Conservation (phyloP, 106 monocot species). For the Ottelia alismoides region DNA sequence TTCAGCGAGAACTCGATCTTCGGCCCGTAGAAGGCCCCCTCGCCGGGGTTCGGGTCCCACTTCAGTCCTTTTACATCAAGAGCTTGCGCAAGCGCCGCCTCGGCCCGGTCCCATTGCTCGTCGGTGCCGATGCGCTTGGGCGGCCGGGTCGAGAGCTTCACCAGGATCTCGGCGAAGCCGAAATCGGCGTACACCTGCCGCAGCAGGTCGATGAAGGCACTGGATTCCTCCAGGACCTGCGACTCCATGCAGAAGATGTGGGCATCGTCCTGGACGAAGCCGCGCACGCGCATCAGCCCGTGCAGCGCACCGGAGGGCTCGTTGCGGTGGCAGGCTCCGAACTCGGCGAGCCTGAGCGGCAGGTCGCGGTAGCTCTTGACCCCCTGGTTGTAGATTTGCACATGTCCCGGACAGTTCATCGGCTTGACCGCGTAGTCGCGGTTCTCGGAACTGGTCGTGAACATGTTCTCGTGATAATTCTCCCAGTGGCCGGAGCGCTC, state of each 20-base stretch:
- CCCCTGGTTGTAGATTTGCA: not conserved
- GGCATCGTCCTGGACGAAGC: not conserved
- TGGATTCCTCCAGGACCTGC: not conserved
- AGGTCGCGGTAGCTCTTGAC: not conserved
- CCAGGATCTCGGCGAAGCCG: not conserved
- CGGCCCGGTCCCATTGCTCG: not conserved
- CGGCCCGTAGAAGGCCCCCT: not conserved
- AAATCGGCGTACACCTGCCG: not conserved
- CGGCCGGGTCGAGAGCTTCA: not conserved
- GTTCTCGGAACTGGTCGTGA: no score
- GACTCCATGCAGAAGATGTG: not conserved
- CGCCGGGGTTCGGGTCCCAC: not conserved
- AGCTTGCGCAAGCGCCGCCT: not conserved
- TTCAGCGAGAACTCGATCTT: not conserved
- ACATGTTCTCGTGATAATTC: not conserved
- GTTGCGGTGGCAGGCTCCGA: not conserved
- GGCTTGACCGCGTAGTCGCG: no score
- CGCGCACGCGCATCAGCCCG: constrained; percentile 1
- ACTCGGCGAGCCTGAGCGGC: not conserved
- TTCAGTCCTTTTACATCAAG: not conserved
- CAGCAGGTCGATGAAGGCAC: not conserved
- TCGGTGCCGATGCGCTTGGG: not conserved
- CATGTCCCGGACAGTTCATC: not conserved
- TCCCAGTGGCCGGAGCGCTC: not conserved
- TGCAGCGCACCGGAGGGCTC: not conserved